Evolutionary conservation across 2,329 filamentous ascomycete species (phyloP).

Genomic region (Paramyrothecium roridum): DNA sequence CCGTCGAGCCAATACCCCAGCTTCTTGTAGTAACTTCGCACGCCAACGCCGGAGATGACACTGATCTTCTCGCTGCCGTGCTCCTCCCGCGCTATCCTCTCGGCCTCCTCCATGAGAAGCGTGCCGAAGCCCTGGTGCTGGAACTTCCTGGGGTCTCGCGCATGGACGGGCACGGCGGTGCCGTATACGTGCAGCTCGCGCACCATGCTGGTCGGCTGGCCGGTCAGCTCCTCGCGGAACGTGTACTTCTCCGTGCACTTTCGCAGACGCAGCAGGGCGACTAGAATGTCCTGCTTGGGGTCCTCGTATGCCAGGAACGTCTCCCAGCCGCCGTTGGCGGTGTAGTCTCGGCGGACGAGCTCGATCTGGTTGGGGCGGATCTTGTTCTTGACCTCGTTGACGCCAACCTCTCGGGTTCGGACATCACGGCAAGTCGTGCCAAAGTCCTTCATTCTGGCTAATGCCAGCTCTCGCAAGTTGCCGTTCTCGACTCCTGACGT

Average conservation of each 20-base stretch:
- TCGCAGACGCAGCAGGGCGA: conserved; percentile 81
- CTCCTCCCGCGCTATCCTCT: conserved; percentile 90
- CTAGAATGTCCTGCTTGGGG: conserved; percentile 96
- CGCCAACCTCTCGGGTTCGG: conserved; percentile 90
- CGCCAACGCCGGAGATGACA: conserved; percentile 96
- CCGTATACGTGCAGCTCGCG: conserved; percentile 96
- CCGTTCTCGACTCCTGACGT: conserved; percentile 98
- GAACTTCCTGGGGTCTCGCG: conserved; percentile 91
- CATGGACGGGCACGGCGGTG: conserved; percentile 94
- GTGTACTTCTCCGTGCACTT: conserved; percentile 93
- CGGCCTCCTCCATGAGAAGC: conserved; percentile 94
- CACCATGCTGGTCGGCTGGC: conserved; percentile 87
- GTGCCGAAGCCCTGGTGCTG: conserved; percentile 98
- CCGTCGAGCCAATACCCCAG: conserved; percentile 93
- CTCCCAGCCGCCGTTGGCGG: conserved; percentile 96
- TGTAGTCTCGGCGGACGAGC: conserved; percentile 88
- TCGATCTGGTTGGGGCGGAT: conserved; percentile 95
- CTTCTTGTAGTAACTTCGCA: conserved; percentile 90
- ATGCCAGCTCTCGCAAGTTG: conserved; percentile 86
- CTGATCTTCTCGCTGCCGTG: conserved; percentile 93
- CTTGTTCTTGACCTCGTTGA: conserved; percentile 99
- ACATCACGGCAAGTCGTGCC: conserved; percentile 96
- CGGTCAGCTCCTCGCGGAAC: conserved; percentile 80
- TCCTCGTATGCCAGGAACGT: conserved; percentile 98
- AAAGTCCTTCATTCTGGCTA: conserved; percentile 99